Evolutionary conservation across 176 grass and related monocot genomes (phyloP).

Genomic region (Guadua angustifolia): DNA sequence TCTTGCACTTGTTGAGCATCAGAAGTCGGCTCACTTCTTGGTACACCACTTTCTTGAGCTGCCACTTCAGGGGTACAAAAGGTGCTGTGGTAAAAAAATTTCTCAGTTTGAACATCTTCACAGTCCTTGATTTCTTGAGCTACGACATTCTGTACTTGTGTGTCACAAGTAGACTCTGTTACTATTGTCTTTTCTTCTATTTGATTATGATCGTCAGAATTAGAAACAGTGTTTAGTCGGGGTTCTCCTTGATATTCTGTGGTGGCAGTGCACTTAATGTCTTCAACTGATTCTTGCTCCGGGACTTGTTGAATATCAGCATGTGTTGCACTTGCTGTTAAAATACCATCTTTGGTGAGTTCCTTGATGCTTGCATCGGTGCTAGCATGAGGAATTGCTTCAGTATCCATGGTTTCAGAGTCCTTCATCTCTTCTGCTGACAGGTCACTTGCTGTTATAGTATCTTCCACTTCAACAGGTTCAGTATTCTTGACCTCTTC

Average conservation of each 20-base stretch:
- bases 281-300: constrained; percentile 38
- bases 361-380: constrained; percentile 8
- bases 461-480: constrained; percentile 31
- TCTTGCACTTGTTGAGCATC: constrained; percentile 37
- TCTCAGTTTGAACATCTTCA: constrained; percentile 18
- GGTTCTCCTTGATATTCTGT: constrained; percentile 40
- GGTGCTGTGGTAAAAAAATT: constrained; percentile 11
- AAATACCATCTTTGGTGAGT: constrained; percentile 6
- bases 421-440: constrained; percentile 25
- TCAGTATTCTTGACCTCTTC: constrained; percentile 43
- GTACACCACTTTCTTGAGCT: constrained; percentile 20
- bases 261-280: constrained; percentile 8
- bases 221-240: constrained; percentile 4
- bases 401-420: constrained; percentile 29
- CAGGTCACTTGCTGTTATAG: background rate
- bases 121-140: constrained; percentile 35
- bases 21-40: background rate
- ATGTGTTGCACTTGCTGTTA: constrained; percentile 34
- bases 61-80: constrained; percentile 2
- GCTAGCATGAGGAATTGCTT: constrained; percentile 23
- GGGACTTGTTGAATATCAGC: constrained; percentile 10
- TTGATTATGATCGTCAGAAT: constrained; percentile 32
- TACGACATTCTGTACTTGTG: constrained; percentile 24
- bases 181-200: constrained; percentile 37
- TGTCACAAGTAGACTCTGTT: constrained; percentile 1